These are phyloP conservation scores for Zygosaccharomyces bisporus DNA, from an alignment of 805 yeast species.

Conservation along the genomic window DNA sequence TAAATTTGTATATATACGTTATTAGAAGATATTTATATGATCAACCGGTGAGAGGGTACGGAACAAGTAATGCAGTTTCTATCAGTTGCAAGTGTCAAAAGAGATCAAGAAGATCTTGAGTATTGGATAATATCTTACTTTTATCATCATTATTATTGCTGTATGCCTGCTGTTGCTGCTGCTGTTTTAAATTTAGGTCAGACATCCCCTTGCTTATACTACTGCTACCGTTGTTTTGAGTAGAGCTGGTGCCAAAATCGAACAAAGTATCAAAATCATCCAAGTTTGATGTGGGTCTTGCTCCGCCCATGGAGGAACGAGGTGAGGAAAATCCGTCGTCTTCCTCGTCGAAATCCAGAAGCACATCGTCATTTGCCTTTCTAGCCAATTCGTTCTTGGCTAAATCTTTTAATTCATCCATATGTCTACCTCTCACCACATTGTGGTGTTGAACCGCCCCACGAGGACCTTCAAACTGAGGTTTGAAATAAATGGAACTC, in stretches of 20 bases:
- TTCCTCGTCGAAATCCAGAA: slow-evolving; percentile 81
- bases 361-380: slow-evolving; percentile 66
- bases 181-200: slow-evolving; percentile 6
- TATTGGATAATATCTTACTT: slow-evolving; percentile 16
- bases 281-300: slow-evolving; percentile 39
- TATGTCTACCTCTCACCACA: slow-evolving; percentile 46
- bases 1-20: slow-evolving; percentile 7
- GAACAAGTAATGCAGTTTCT: background rate
- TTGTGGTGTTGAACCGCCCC: slow-evolving; percentile 38
- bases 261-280: slow-evolving; percentile 76
- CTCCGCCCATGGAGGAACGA: slow-evolving; percentile 19
- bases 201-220: slow-evolving; percentile 10
- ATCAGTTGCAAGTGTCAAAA: slow-evolving; percentile 18
- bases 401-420: slow-evolving; percentile 72
- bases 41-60: background rate
- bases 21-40: slow-evolving; percentile 6
- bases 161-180: background rate
- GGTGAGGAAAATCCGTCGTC: slow-evolving; percentile 29
- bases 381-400: slow-evolving; percentile 73
- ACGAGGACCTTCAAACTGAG: slow-evolving; percentile 56
- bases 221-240: slow-evolving; percentile 3
- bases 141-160: slow-evolving; percentile 5
- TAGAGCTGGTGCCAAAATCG: slow-evolving; percentile 36
- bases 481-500: slow-evolving; percentile 86
- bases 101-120: slow-evolving; percentile 32